Evolutionary conservation across 345 rosid genomes (phyloP).

Genomic region (Eucalyptus curtisii): DNA sequence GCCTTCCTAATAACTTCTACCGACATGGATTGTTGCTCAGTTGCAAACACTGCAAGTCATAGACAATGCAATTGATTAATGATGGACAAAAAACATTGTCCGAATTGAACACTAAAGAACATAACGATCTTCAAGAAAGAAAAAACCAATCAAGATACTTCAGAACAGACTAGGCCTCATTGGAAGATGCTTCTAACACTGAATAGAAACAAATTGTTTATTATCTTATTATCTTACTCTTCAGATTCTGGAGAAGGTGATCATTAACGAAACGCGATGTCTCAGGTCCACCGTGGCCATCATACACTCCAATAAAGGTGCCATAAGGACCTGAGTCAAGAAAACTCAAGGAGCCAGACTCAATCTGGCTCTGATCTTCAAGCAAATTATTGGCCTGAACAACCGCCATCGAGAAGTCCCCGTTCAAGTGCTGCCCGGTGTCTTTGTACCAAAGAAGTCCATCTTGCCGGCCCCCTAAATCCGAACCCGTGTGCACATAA

Average conservation of each 20-base stretch:
- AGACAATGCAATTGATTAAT: neutral
- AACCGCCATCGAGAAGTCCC: conserved; percentile 97
- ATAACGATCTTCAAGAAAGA: neutral
- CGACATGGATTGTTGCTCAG: conserved; percentile 81
- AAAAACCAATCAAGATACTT: neutral
- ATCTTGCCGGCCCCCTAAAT: conserved; percentile 67
- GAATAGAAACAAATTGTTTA: neutral
- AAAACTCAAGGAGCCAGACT: conserved; percentile 80
- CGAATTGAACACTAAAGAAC: neutral
- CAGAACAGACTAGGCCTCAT: neutral
- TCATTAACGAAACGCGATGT: conserved; percentile 83
- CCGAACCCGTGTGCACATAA: conserved; percentile 30
- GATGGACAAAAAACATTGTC: neutral
- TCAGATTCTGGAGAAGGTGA: conserved; percentile 80
- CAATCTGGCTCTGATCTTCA: conserved; percentile 94
- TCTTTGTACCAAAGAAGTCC: conserved; percentile 97
- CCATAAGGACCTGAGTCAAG: conserved; percentile 84
- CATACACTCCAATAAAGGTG: conserved; percentile 87
- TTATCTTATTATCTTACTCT: conserved; percentile 44
- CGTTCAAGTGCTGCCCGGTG: conserved; percentile 69
- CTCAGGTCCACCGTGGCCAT: conserved; percentile 99
- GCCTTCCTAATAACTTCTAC: conserved; percentile 77
- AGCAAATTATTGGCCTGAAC: conserved; percentile 88
- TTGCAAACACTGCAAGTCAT: conserved; percentile 40
- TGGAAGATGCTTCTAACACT: neutral